These are phyloP conservation scores for Cystobasidium tubakii DNA, from an alignment of 768 basidiomycete genomes.

Conservation along the genomic window DNA sequence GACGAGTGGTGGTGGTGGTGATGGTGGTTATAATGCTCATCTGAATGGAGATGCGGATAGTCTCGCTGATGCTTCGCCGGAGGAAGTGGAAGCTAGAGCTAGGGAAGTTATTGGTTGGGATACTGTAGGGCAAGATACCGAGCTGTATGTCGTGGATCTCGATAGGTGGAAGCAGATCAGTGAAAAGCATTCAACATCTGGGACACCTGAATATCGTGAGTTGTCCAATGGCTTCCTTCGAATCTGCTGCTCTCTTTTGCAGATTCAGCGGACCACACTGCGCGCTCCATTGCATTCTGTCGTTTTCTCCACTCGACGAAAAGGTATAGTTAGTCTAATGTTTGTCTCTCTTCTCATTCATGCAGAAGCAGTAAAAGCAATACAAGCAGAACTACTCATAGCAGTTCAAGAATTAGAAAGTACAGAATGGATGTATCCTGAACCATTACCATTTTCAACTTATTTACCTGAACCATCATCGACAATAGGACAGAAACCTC, in stretches of 20 bases:
- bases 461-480: constrained; percentile 8
- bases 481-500: neutral
- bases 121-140: neutral
- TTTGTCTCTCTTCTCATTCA: neutral
- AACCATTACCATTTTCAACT: constrained; percentile 14
- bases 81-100: constrained; percentile 32
- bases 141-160: constrained; percentile 11
- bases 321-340: too few relatives aligned
- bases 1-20: neutral
- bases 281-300: too few relatives aligned
- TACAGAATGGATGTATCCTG: constrained; percentile 27
- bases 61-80: constrained; percentile 6
- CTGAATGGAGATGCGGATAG: constrained; percentile 5
- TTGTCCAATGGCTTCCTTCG: neutral
- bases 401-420: constrained; percentile 20
- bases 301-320: too few relatives aligned
- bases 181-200: neutral
- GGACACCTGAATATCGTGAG: constrained; percentile 24
- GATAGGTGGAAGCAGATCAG: constrained; percentile 7
- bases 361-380: constrained; percentile 20
- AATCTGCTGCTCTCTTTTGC: too few relatives aligned
- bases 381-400: constrained; percentile 10
- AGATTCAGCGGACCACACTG: too few relatives aligned
- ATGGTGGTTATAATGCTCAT: neutral
- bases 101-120: constrained; percentile 21